Base-by-base conservation (phyloP, 257 asterid species). In the Solanum megistacrolobum region DNA sequence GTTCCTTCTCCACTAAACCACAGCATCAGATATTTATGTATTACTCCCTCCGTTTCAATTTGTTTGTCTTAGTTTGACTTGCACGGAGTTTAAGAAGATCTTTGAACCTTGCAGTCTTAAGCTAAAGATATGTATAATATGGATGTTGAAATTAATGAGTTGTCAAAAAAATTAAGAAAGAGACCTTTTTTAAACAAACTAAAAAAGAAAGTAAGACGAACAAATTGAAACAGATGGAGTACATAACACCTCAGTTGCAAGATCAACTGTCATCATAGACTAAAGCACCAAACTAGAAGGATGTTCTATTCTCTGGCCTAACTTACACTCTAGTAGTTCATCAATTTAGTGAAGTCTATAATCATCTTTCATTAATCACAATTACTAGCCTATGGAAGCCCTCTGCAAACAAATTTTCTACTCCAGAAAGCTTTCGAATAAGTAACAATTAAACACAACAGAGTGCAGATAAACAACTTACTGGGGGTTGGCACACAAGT, bases 401-500 rank as follows among this genome's bases (percentile, higher is more conserved):
- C 66, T 13, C 27, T 7, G 71, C 86, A 82, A 48, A 20, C 85
- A 48, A 27, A 12, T 79, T 29, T 31, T 82, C 43, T 20, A 82
- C 43, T 14, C 43, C 86, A 82, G 29, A 81, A 69, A 86, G 29
- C 88, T 41, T 31, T 69, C 12, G 3, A 85, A 12, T 25, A 27
- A 62, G 76, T 39, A 41, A 36, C 3, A 86, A 12, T 76, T 62
- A 23, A 14, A 41, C 85, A 65, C 36, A 36, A 35, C 9, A 69
- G 29, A 32, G 32, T 60, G 71, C 68, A 35, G 21, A 18, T 35
- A 8, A 27, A 84, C 87, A 86, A 91, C 98, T 94, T 92, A 96
- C 99, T 95, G 7, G 98, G 98, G 41, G 98, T 94, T 68, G 98
- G 98, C 73, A 96, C 94, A 79, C 92, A 68, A 36, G 90, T 20